Percentiles rank a stretch among this genome's conserved stretches.
Evolutionary conservation across 306 rosid genomes (phyloP).

Genomic region (Herpetospermum pedunculosum): DNA sequence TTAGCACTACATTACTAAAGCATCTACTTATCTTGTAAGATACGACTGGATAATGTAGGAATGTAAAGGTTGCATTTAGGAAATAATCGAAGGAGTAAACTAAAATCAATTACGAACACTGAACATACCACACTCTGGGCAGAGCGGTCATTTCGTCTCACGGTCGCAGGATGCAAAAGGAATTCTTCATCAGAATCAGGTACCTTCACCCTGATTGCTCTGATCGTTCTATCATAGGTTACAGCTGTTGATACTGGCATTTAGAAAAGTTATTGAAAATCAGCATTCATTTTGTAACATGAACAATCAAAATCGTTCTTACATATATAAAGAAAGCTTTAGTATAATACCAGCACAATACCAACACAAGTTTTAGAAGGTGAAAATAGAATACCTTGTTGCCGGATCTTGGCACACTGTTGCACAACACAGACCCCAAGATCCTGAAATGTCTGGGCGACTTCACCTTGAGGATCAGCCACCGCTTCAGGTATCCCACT

Average conservation of each 20-base stretch:
- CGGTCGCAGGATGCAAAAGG: constrained; percentile 92
- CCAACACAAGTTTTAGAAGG: background rate
- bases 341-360: background rate
- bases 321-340: background rate
- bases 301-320: background rate
- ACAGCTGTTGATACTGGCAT: constrained; percentile 81
- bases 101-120: constrained; percentile 1
- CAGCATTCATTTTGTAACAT: background rate
- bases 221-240: constrained; percentile 68
- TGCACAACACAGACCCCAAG: constrained; percentile 89
- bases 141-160: constrained; percentile 91
- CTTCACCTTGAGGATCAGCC: constrained; percentile 87
- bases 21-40: background rate
- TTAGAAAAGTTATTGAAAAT: background rate
- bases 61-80: background rate
- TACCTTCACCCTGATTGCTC: constrained; percentile 85
- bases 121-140: constrained; percentile 92
- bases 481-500: constrained; percentile 93
- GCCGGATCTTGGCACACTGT: constrained; percentile 97
- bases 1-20: background rate
- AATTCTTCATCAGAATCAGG: constrained; percentile 87
- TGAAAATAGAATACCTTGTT: constrained; percentile 55
- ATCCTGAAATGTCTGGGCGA: constrained; percentile 68
- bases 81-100: background rate
- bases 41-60: background rate